Base-by-base conservation (phyloP, 306 rosid species). In the Gleditsia sinensis region DNA sequence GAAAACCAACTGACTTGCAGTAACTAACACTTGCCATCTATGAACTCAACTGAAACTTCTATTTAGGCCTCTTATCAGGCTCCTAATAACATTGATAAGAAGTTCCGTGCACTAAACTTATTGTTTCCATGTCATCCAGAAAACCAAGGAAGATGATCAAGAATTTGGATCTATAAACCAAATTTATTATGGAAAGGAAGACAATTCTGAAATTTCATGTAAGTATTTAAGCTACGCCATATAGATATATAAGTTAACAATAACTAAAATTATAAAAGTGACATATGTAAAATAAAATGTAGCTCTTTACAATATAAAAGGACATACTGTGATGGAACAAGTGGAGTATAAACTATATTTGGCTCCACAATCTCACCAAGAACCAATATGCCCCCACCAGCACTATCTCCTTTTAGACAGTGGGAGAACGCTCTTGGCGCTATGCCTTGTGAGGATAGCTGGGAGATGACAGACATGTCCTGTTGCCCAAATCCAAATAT, bases 401-500 rank as follows among this genome's bases (percentile, higher is more conserved):
- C 78, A 49, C 81, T 86, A 76, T 92, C 98, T 62, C 99, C 99
- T 74, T 80, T 92, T 76, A 95, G 88, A 80, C 99, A 95, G 75
- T 95, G 99, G 17, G 99, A 95, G 85, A 95, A 95, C 43, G 81
- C 91, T 66, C 85, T 88, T 8, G 99, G 94, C 24, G 98, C 91
- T 61, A 85, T 43, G 80, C 98, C 97, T 76, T 83, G 98, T 13
- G 97, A 88, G 64, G 98, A 73, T n/a, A 95, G 88, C 65, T 95
- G 99, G 4, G 99, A 95, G 72, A 95, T 81, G 39, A 88, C 88
- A 78, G 98, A 95, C 96, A 92, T 75, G 7, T 32, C 80, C 76
- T 88, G 98, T 58, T 92, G 99, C 66, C 99, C 99, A 28, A 95
- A 92, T 34, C 99, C 99, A 54, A 95, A 95, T 74, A 95, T 95